phyloP scores from a whole-genome alignment of 805 yeast genomes.

The Dipodascus albidus region DNA sequence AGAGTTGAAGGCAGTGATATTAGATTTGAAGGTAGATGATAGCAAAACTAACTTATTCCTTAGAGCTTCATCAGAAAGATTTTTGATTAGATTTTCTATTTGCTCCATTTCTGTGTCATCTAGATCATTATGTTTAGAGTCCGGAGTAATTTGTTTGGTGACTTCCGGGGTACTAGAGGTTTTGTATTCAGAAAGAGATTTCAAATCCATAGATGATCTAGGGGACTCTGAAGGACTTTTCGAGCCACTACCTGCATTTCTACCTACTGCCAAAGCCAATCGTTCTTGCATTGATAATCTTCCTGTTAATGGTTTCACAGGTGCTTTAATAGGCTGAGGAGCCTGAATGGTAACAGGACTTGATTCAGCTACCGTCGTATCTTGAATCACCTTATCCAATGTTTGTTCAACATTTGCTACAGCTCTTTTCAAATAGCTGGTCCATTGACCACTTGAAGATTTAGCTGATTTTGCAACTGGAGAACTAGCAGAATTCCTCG shows the following conservation, averaged over 20 bases:
- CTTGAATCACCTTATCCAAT: slow-evolving; percentile 29
- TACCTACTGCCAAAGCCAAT: slow-evolving; percentile 66
- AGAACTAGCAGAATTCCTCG: not conserved
- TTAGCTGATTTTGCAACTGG: not conserved
- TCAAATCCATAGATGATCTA: not conserved
- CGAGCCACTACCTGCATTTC: slow-evolving; percentile 14
- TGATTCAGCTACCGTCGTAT: slow-evolving; percentile 11
- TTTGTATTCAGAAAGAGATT: not conserved
- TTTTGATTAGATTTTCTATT: slow-evolving; percentile 15
- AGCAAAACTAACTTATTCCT: not conserved
- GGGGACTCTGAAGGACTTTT: not conserved
- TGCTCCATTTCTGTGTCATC: slow-evolving; percentile 21
- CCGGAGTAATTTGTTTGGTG: too few relatives aligned
- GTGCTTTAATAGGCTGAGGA: slow-evolving; percentile 1
- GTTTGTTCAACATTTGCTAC: slow-evolving; percentile 31
- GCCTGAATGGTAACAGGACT: slow-evolving; percentile 1
- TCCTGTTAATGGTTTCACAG: slow-evolving; percentile 4
- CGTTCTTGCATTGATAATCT: slow-evolving; percentile 76
- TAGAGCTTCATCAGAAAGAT: slow-evolving; percentile 3
- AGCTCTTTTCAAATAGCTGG: slow-evolving; percentile 27
- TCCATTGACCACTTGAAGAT: slow-evolving; percentile 10
- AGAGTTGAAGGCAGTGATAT: not conserved
- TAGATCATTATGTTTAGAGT: too few relatives aligned
- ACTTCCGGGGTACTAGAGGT: not conserved
- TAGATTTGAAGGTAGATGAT: not conserved